phyloP scores from a whole-genome alignment of 768 basidiomycete species.

The Naganishia randhawae region DNA sequence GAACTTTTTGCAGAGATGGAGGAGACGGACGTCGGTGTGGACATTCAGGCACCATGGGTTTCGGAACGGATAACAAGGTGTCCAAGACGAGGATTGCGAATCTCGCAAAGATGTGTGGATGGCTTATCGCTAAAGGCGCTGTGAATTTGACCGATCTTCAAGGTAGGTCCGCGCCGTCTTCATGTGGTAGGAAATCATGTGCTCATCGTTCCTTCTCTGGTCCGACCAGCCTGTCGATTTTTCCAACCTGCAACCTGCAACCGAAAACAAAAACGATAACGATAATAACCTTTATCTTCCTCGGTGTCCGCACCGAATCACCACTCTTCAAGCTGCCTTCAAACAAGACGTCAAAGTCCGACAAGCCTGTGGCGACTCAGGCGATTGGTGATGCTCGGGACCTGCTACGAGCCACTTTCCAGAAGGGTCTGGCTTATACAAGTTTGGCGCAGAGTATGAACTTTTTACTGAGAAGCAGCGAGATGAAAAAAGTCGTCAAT shows the following conservation, averaged over 20 bases:
- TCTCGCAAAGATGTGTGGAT: slow-evolving; percentile 78
- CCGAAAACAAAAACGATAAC: slow-evolving; percentile 64
- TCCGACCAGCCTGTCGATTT: slow-evolving; percentile 87
- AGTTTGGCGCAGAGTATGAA: slow-evolving; percentile 16
- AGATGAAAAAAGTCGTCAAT: slow-evolving; percentile 22
- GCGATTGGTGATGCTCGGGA: slow-evolving; percentile 7
- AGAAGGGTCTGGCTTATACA: slow-evolving; percentile 15
- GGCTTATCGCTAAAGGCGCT: slow-evolving; percentile 86
- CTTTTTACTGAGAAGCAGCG: slow-evolving; percentile 2
- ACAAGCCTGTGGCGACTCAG: slow-evolving; percentile 10
- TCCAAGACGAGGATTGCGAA: slow-evolving; percentile 60
- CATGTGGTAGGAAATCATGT: not conserved
- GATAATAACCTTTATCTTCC: slow-evolving; percentile 65
- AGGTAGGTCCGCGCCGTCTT: too few relatives aligned
- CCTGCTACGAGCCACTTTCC: slow-evolving; percentile 11
- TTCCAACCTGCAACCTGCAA: slow-evolving; percentile 65
- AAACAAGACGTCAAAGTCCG: slow-evolving; percentile 3
- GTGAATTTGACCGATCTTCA: slow-evolving; percentile 71
- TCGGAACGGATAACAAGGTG: slow-evolving; percentile 48
- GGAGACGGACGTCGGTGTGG: slow-evolving; percentile 69
- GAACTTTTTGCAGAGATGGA: slow-evolving; percentile 95
- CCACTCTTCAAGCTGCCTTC: slow-evolving; percentile 57
- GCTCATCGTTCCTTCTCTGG: too few relatives aligned
- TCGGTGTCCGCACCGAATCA: slow-evolving; percentile 69
- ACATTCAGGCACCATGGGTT: slow-evolving; percentile 43